Conservation (phyloP, 352 stramenopile genomes). For the Aphanomyces cochlioides region DNA sequence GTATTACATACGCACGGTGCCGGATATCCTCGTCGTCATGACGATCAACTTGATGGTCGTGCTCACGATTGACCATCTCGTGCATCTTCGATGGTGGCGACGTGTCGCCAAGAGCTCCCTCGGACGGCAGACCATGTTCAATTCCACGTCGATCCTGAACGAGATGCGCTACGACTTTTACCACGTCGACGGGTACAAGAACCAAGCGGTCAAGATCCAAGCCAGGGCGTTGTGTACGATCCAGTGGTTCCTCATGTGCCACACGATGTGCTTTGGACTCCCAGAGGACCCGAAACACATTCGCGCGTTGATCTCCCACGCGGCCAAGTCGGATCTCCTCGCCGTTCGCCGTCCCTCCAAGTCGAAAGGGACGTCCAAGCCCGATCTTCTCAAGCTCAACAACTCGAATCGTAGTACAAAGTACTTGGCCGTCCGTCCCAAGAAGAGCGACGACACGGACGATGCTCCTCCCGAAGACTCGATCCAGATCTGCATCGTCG, state of each 20-base stretch:
- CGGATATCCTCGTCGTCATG: background rate
- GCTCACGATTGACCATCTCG: background rate
- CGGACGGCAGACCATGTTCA: constrained; percentile 24
- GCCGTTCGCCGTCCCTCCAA: background rate
- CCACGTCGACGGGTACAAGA: background rate
- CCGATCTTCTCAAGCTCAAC: background rate
- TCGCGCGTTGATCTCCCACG: background rate
- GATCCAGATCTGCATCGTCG: constrained; percentile 20
- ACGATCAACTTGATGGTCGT: constrained; percentile 16
- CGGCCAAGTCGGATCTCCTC: background rate
- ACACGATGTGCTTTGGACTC: constrained; percentile 20
- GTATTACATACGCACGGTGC: background rate
- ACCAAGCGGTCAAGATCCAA: constrained; percentile 2
- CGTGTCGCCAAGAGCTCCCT: constrained; percentile 12
- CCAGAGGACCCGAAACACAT: constrained; percentile 7
- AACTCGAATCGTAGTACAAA: background rate
- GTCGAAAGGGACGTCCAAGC: background rate
- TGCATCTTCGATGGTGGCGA: background rate
- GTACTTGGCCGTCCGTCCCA: too few relatives aligned
- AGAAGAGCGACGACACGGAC: background rate
- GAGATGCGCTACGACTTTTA: constrained; percentile 4
- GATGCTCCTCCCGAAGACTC: background rate
- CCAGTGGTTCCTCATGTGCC: constrained; percentile 28
- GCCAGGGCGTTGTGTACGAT: constrained; percentile 22
- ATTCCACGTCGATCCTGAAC: constrained; percentile 24